Evolutionary conservation across 169 alveolate genomes (phyloP).

Genomic region (Plasmodium inui): DNA sequence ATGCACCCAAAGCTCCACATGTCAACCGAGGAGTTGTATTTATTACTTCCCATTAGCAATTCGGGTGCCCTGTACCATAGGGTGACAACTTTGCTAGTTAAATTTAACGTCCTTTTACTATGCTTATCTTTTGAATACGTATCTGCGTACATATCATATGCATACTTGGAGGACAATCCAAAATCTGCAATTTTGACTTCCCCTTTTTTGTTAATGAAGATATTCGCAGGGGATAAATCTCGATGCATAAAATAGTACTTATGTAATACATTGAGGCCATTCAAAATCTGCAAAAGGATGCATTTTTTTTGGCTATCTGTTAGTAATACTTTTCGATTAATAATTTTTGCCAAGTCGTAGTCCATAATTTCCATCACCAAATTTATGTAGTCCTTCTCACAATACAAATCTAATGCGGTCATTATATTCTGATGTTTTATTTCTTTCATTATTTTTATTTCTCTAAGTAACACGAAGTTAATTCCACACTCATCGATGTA

Average conservation of each 20-base stretch:
- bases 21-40: constrained; percentile 93
- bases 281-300: constrained; percentile 86
- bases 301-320: constrained; percentile 91
- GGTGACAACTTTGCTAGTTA: constrained; percentile 92
- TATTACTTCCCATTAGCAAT: constrained; percentile 92
- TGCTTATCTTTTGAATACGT: constrained; percentile 70
- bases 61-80: constrained; percentile 98
- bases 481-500: constrained; percentile 90
- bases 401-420: constrained; percentile 90
- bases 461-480: constrained; percentile 93
- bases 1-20: constrained; percentile 96
- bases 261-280: constrained; percentile 85
- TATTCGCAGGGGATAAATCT: constrained; percentile 90
- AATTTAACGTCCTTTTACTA: constrained; percentile 82
- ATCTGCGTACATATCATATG: constrained; percentile 78
- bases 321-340: constrained; percentile 90
- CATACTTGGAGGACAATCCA: constrained; percentile 89
- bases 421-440: constrained; percentile 91
- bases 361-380: constrained; percentile 95
- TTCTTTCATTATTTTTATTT: constrained; percentile 92
- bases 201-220: constrained; percentile 86
- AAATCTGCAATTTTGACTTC: constrained; percentile 91
- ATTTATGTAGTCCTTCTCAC: constrained; percentile 87
- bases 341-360: constrained; percentile 92
- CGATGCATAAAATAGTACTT: constrained; percentile 86